phyloP scores from a whole-genome alignment of 2,329 filamentous ascomycete species.

The Coniochaeta sp. region DNA sequence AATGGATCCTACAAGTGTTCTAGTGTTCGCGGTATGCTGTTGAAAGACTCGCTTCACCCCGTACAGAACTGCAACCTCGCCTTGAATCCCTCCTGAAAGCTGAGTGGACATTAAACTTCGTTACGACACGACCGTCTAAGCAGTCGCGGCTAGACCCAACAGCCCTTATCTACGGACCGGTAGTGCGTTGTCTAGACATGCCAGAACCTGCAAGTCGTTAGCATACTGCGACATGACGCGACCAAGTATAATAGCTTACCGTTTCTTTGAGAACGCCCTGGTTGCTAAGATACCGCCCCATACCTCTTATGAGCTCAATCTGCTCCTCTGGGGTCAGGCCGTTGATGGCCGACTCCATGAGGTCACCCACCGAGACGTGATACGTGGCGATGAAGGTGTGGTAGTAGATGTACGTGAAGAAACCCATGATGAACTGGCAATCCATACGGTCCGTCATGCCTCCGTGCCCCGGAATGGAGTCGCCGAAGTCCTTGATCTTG shows the following conservation, averaged over 20 bases:
- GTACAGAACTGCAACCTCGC: not conserved
- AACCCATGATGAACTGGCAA: constrained; percentile 99
- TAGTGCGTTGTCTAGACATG: constrained; percentile 24
- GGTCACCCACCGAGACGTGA: constrained; percentile 74
- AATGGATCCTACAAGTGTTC: not conserved
- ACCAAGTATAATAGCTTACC: constrained; percentile 19
- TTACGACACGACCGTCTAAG: not conserved
- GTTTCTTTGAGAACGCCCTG: constrained; percentile 42
- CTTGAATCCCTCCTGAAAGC: not conserved
- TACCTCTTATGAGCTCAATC: constrained; percentile 65
- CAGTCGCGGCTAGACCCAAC: not conserved
- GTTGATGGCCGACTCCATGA: constrained; percentile 87
- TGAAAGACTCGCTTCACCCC: not conserved
- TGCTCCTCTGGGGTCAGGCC: constrained; percentile 86
- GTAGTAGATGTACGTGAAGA: constrained; percentile 98
- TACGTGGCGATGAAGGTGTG: constrained; percentile 92
- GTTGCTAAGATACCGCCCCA: constrained; percentile 57
- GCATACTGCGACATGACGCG: not conserved
- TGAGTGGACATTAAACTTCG: not conserved
- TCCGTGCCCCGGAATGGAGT: constrained; percentile 94
- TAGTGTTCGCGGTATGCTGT: not conserved
- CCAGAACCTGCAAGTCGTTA: constrained; percentile 17
- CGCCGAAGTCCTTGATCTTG: constrained; percentile 99
- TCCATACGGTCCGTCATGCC: constrained; percentile 99
- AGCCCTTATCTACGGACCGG: constrained; percentile 13